Conservation (phyloP, 164 flowering plant genomes). For the Stephania cephalantha region DNA sequence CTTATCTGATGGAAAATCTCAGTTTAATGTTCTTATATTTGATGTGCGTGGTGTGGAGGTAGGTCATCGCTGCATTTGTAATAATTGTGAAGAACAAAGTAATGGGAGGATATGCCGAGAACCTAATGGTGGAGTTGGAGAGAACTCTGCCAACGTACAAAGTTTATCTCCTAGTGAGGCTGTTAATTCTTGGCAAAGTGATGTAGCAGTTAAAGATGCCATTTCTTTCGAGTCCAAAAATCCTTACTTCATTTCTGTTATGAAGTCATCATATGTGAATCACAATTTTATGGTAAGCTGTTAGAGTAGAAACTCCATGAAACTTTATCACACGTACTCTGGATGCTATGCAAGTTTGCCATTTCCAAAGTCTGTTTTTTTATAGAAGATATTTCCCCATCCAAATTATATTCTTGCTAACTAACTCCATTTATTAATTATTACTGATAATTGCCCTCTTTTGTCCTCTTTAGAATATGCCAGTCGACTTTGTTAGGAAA, state of each 20-base stretch:
- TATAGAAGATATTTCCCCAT: not conserved
- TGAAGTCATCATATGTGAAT: not conserved
- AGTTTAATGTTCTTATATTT: constrained; percentile 9
- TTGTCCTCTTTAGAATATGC: constrained; percentile 1
- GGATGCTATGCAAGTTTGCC: not conserved
- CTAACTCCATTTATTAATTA: not conserved
- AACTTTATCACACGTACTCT: not conserved
- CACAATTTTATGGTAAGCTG: not conserved
- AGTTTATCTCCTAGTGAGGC: not conserved
- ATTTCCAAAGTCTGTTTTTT: not conserved
- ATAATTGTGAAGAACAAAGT: not conserved
- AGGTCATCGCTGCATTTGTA: not conserved
- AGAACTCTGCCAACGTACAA: not conserved
- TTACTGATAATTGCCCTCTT: not conserved
- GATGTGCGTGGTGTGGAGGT: constrained; percentile 6
- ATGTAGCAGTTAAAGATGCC: not conserved
- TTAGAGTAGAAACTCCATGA: not conserved
- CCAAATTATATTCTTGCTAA: not conserved
- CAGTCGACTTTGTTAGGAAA: not conserved
- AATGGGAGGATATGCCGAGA: not conserved
- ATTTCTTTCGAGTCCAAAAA: not conserved
- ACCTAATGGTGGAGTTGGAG: not conserved
- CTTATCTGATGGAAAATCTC: constrained; percentile 1
- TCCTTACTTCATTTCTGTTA: not conserved
- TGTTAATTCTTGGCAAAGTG: not conserved